phyloP scores from a whole-genome alignment of 805 yeast species.

The Kuraishia capsulata region DNA sequence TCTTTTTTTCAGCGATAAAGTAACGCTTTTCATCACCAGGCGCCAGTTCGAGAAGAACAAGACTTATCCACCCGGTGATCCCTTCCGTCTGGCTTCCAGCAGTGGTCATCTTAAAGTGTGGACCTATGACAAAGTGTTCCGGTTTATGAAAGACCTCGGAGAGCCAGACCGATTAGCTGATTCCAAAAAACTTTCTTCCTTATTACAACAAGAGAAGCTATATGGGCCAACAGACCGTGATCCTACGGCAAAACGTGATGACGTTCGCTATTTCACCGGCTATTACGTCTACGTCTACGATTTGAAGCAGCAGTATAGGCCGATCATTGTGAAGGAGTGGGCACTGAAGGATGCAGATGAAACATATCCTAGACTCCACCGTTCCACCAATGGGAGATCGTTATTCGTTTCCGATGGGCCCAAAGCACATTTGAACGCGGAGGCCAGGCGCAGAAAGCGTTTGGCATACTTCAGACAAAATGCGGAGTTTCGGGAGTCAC shows the following conservation, averaged over 20 bases:
- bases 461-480: constrained; percentile 20
- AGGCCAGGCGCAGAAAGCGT: constrained; percentile 18
- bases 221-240: constrained; percentile 87
- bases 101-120: constrained; percentile 68
- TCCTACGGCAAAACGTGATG: constrained; percentile 77
- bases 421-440: constrained; percentile 12
- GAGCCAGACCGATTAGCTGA: constrained; percentile 12
- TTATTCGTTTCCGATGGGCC: constrained; percentile 62
- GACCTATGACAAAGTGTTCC: constrained; percentile 76
- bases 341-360: constrained; percentile 25
- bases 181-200: constrained; percentile 38
- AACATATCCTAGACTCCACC: constrained; percentile 46
- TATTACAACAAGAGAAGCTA: constrained; percentile 76
- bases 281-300: constrained; percentile 77
- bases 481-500: constrained; percentile 19
- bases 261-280: constrained; percentile 70
- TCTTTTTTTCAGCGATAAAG: constrained; percentile 50
- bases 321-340: constrained; percentile 83
- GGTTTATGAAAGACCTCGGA: constrained; percentile 65
- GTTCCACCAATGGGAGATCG: constrained; percentile 66
- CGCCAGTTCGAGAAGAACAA: constrained; percentile 33
- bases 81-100: constrained; percentile 52
- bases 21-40: constrained; percentile 72
- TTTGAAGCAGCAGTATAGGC: constrained; percentile 65
- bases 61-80: constrained; percentile 45